phyloP scores from a whole-genome alignment of 352 stramenopile species.

The Pythium phragmitis region DNA sequence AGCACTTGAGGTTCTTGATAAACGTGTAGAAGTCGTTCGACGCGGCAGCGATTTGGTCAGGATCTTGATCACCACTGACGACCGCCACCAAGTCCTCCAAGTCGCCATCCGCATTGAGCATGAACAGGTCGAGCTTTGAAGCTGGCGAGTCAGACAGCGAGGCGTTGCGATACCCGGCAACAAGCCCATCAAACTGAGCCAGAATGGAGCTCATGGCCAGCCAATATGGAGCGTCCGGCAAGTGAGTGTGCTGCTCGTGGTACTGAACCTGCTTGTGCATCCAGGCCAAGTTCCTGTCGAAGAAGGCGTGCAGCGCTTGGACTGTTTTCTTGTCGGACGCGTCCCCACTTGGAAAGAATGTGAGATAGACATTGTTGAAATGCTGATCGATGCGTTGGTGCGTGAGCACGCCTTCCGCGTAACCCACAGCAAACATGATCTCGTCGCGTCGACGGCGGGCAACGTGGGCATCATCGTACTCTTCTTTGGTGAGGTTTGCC shows the following conservation, averaged over 20 bases:
- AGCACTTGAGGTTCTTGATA: slow-evolving; percentile 66
- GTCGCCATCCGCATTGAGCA: slow-evolving; percentile 59
- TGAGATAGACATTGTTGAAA: slow-evolving; percentile 49
- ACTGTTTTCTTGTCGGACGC: slow-evolving; percentile 31
- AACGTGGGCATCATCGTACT: slow-evolving; percentile 20
- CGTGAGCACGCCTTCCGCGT: slow-evolving; percentile 54
- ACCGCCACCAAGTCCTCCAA: slow-evolving; percentile 51
- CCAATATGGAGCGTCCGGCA: slow-evolving; percentile 40
- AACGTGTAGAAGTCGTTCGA: slow-evolving; percentile 42
- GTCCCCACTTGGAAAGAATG: slow-evolving; percentile 47
- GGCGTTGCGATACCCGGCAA: slow-evolving; percentile 39
- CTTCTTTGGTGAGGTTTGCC: slow-evolving; percentile 21
- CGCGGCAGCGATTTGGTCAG: background rate
- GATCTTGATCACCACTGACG: slow-evolving; percentile 18
- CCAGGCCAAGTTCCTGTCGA: slow-evolving; percentile 46
- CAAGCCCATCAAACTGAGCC: slow-evolving; percentile 54
- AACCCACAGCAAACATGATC: slow-evolving; percentile 57
- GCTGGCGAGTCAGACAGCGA: slow-evolving; percentile 22
- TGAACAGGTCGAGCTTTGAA: slow-evolving; percentile 44
- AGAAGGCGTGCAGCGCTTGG: slow-evolving; percentile 34
- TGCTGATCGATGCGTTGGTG: slow-evolving; percentile 68
- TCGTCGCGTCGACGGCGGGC: slow-evolving; percentile 26
- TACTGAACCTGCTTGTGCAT: slow-evolving; percentile 38
- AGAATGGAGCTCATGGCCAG: slow-evolving; percentile 32
- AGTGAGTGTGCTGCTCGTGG: slow-evolving; percentile 18